Evolutionary conservation across 1,284 basidiomycete species (phyloP).

Genomic region (Ceratobasidium sp.): DNA sequence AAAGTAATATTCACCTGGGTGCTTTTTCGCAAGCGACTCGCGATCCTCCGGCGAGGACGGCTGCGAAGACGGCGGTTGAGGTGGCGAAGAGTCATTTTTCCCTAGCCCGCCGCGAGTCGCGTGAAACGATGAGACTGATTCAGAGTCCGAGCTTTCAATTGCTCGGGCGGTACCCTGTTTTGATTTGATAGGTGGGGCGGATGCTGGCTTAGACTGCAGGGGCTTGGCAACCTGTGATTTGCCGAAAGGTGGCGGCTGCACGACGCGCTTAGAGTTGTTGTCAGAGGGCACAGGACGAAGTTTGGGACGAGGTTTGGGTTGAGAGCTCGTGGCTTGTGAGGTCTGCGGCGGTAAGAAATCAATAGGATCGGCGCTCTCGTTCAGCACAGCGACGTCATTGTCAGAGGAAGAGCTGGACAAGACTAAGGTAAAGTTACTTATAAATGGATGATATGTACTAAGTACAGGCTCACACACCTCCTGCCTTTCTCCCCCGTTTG

Average conservation of each 20-base stretch:
- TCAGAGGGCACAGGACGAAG: background rate
- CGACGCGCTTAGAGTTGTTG: background rate
- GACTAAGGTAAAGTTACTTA: background rate
- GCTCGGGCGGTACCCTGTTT: too few relatives aligned
- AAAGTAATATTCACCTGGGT: background rate
- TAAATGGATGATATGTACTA: background rate
- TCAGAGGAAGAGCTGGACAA: background rate
- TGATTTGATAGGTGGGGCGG: background rate
- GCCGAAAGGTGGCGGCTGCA: conserved; percentile 23
- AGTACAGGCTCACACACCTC: background rate
- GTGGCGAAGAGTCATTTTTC: background rate
- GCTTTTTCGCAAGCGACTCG: background rate
- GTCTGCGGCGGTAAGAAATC: conserved; percentile 12
- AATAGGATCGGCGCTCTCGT: conserved; percentile 14
- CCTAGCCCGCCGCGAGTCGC: background rate
- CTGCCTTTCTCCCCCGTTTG: background rate
- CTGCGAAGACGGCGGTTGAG: background rate
- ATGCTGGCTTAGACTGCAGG: background rate
- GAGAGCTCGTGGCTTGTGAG: background rate
- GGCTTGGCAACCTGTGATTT: background rate
- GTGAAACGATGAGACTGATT: background rate
- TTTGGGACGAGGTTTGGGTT: background rate
- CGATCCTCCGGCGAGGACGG: background rate
- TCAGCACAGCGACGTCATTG: background rate
- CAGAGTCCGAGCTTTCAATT: background rate